These are phyloP conservation scores for Pythium periplocum DNA, from an alignment of 352 stramenopile species.

Conservation along the genomic window DNA sequence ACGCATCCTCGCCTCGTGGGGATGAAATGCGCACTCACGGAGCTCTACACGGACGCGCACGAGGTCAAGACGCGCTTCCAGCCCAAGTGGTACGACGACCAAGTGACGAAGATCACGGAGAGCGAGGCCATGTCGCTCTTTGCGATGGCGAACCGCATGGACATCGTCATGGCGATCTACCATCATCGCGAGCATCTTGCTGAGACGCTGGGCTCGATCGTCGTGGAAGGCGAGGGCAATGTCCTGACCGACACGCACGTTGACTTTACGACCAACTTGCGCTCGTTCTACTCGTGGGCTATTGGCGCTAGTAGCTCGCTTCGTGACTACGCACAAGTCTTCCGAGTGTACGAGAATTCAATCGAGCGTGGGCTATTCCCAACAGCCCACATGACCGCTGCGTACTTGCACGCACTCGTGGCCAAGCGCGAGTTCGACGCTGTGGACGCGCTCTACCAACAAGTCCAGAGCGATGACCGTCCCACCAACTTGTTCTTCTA, in stretches of 20 bases:
- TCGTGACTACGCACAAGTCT: conserved; percentile 25
- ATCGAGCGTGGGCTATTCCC: conserved; percentile 37
- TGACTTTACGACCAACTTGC: conserved; percentile 35
- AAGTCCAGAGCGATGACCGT: conserved; percentile 28
- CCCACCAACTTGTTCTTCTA: conserved; percentile 64
- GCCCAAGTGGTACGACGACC: conserved; percentile 50
- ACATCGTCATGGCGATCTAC: conserved; percentile 39
- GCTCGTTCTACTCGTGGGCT: conserved; percentile 66
- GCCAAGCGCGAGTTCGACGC: conserved; percentile 27
- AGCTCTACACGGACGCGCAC: conserved; percentile 15
- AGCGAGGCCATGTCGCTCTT: conserved; percentile 53
- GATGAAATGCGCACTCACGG: conserved; percentile 1
- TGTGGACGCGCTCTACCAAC: conserved; percentile 41
- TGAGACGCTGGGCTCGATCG: conserved; percentile 23
- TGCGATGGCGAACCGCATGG: conserved; percentile 25
- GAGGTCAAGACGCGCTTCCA: conserved; percentile 38
- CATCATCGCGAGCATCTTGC: conserved; percentile 43
- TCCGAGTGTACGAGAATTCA: conserved; percentile 44
- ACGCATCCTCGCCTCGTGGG: conserved; percentile 16
- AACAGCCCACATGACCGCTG: conserved; percentile 59
- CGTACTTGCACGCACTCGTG: conserved; percentile 48
- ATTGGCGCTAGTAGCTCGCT: conserved; percentile 35
- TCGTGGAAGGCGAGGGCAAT: conserved; percentile 14
- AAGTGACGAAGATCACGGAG: conserved; percentile 55
- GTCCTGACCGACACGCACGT: conserved; percentile 34